phyloP scores from a whole-genome alignment of 129 eudicot species.

The Arctium minus region DNA sequence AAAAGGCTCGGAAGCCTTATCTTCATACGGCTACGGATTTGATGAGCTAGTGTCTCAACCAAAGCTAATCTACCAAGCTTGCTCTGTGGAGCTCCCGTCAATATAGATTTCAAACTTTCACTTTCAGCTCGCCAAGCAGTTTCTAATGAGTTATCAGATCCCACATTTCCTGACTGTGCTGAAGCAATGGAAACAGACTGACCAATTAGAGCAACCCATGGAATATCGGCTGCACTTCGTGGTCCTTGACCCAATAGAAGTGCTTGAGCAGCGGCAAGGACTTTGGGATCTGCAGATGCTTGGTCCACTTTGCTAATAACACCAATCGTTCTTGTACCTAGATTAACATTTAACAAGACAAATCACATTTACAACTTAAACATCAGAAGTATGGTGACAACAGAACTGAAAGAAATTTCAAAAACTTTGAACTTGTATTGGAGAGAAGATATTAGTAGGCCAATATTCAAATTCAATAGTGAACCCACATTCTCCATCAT shows the following conservation, averaged over 20 bases:
- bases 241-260: conserved; percentile 94
- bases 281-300: conserved; percentile 90
- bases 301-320: conserved; percentile 96
- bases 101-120: conserved; percentile 89
- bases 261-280: conserved; percentile 97
- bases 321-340: conserved; percentile 94
- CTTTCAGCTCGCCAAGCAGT: conserved; percentile 98
- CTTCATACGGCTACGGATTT: conserved; percentile 92
- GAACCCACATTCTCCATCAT: conserved; percentile 81
- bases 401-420: not conserved
- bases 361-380: not conserved
- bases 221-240: conserved; percentile 85
- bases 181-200: conserved; percentile 95
- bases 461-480: conserved; percentile 10
- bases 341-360: not conserved
- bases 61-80: conserved; percentile 97
- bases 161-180: conserved; percentile 81
- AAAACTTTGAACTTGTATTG: conserved; percentile 9
- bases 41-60: conserved; percentile 88
- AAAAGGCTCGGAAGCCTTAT: conserved; percentile 88
- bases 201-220: conserved; percentile 98
- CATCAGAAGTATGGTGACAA: not conserved
- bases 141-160: conserved; percentile 86
- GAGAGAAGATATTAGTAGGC: not conserved
- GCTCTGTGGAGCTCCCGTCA: conserved; percentile 90